Percentiles rank a stretch among this genome's conserved stretches.
These are phyloP conservation scores for Didymella keratinophila DNA, from an alignment of 2,329 filamentous ascomycete genomes.

Conservation along the genomic window DNA sequence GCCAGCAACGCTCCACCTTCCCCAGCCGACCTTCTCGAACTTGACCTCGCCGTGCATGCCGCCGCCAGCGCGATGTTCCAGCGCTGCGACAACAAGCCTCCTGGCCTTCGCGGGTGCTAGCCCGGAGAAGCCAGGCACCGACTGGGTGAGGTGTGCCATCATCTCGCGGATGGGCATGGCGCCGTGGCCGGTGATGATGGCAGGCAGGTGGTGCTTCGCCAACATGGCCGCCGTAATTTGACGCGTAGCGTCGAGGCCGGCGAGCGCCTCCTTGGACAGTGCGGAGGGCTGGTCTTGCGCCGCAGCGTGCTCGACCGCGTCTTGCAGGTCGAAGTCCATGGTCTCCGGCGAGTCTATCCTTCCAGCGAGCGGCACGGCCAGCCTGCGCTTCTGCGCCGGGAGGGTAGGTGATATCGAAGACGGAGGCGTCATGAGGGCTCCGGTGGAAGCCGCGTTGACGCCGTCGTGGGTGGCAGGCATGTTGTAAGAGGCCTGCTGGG, in stretches of 20 bases:
- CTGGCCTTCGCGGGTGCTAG: slow-evolving; percentile 91
- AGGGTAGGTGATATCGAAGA: slow-evolving; percentile 93
- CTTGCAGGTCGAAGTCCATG: slow-evolving; percentile 86
- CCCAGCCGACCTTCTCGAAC: slow-evolving; percentile 98
- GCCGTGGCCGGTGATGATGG: slow-evolving; percentile 87
- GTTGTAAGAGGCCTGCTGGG: slow-evolving; percentile 33
- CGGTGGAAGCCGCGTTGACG: slow-evolving; percentile 32
- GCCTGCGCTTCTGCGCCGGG: slow-evolving; percentile 78
- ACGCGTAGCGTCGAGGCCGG: slow-evolving; percentile 73
- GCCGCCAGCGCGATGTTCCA: slow-evolving; percentile 77
- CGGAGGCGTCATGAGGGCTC: slow-evolving; percentile 83
- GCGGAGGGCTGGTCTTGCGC: slow-evolving; percentile 53
- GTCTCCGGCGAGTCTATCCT: slow-evolving; percentile 61
- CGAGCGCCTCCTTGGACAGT: slow-evolving; percentile 61
- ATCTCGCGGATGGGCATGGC: slow-evolving; percentile 94
- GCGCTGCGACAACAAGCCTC: slow-evolving; percentile 86
- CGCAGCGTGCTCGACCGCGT: slow-evolving; percentile 64
- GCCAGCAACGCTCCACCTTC: slow-evolving; percentile 79
- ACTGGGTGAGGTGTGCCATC: slow-evolving; percentile 91
- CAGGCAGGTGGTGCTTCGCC: slow-evolving; percentile 87
- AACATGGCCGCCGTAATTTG: slow-evolving; percentile 86
- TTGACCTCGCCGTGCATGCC: slow-evolving; percentile 73
- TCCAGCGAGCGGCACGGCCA: slow-evolving; percentile 54
- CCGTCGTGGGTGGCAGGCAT: slow-evolving; percentile 45
- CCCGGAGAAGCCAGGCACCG: slow-evolving; percentile 88